Evolutionary conservation across 257 asterid genomes (phyloP), one percentile per base, ranked within the genome.

Genomic region (Henckelia pumila): DNA sequence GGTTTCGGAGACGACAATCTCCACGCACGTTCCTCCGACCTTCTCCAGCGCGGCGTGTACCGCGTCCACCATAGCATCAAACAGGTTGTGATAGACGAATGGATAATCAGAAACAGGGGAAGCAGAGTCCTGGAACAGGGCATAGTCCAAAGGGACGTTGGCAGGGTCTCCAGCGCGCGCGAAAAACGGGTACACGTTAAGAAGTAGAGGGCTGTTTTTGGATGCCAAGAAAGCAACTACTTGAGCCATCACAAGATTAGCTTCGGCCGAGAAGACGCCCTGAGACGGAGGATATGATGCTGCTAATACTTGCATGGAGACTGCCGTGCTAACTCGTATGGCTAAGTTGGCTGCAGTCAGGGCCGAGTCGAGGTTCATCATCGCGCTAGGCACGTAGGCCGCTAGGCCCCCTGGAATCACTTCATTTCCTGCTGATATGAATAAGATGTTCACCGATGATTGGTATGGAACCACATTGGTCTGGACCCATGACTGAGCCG

Each of bases 181-280:
- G 35, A 75, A 81, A 60, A 56, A 84, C 3, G 89, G 76, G 76
- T 84, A 81, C 3, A 63, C 63, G 5, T 84, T 82, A 28, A 75
- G 66, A 6, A 82, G 68, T 0, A 84, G 65, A 3, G 89, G 82
- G 22, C 35, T 59, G 0, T 65, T 50, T 49, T 59, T 72, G 1
- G 75, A 32, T 6, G 73, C 20, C 5, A 84, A 20, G 6, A 77
- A 70, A 6, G 11, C 23, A 0, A 67, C 63, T 29, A 84, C 57
- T 14, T 73, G 63, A 21, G 49, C 8, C 71, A 79, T 59, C 1
- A 62, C 16, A 1, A 56, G 14, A 5, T 1, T 3, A 1, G 66
- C 11, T 0, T 60, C 71, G 0, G 9, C 44, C 0, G 81, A 5
- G 47, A 82, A 79, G 0, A 7, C 3, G 0, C 79, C 83, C 3